A percentile compares a stretch with the other conserved stretches of the same genome.
Conservation (phyloP, 371 early-diverging fungal species). For the Dichotomocladium elegans region DNA sequence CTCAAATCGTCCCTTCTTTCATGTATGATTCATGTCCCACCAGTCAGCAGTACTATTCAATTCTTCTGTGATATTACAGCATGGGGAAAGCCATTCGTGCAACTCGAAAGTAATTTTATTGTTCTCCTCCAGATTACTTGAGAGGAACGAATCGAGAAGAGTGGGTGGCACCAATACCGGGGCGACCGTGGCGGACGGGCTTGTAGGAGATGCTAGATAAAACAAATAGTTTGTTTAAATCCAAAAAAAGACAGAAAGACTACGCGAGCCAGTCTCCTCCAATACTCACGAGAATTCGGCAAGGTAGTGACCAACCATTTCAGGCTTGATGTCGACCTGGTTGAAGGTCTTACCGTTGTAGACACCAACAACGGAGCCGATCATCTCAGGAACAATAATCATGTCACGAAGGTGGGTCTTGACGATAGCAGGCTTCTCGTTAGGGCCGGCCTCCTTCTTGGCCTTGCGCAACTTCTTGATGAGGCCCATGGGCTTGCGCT, state of each 20-base stretch:
- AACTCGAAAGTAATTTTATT: conserved; percentile 34
- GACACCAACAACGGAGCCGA: conserved; percentile 97
- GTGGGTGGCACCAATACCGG: conserved; percentile 99
- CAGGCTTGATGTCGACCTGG: conserved; percentile 99
- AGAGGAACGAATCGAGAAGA: conserved; percentile 88
- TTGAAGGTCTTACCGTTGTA: conserved; percentile 99
- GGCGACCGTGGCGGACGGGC: conserved; percentile 99
- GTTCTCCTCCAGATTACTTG: conserved; percentile 49
- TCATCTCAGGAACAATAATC: conserved; percentile 99
- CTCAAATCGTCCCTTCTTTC: no score
- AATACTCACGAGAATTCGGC: conserved; percentile 75
- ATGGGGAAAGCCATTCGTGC: no score
- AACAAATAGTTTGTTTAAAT: no score
- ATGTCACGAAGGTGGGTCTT: conserved; percentile 99
- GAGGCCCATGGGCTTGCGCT: conserved; percentile 94
- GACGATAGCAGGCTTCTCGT: conserved; percentile 96
- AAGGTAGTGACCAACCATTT: conserved; percentile 99
- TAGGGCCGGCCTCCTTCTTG: conserved; percentile 83
- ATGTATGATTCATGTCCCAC: no score
- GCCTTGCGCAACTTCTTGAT: conserved; percentile 95
- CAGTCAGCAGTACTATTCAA: no score
- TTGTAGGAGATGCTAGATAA: conserved; percentile 83
- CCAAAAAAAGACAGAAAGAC: not conserved
- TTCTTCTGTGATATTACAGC: no score
- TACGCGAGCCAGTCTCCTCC: no score